phyloP scores from a whole-genome alignment of 2,329 filamentous ascomycete genomes.

The Trichoderma sp. region DNA sequence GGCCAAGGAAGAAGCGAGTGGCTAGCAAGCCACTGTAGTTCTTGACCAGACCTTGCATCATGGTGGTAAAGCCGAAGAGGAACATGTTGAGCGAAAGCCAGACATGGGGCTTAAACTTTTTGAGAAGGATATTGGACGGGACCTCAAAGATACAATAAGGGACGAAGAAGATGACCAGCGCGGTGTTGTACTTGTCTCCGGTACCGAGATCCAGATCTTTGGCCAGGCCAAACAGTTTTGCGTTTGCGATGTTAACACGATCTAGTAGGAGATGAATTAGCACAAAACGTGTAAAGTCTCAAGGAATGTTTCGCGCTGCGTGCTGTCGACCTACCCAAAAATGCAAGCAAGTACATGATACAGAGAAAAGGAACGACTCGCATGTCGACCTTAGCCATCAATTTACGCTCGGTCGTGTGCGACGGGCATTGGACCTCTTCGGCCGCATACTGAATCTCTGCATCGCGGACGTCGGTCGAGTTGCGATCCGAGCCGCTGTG shows the following conservation, averaged over 20 bases:
- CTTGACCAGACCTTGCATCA: slow-evolving; percentile 74
- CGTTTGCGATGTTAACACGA: slow-evolving; percentile 80
- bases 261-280: slow-evolving; percentile 38
- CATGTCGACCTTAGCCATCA: slow-evolving; percentile 71
- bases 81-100: slow-evolving; percentile 86
- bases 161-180: slow-evolving; percentile 79
- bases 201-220: slow-evolving; percentile 59
- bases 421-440: slow-evolving; percentile 45
- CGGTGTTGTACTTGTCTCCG: slow-evolving; percentile 68
- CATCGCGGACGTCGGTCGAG: slow-evolving; percentile 20
- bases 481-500: slow-evolving; percentile 26
- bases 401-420: slow-evolving; percentile 62
- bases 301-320: neutral
- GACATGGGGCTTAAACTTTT: slow-evolving; percentile 61
- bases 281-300: neutral
- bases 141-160: slow-evolving; percentile 75
- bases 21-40: slow-evolving; percentile 77
- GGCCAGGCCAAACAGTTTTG: slow-evolving; percentile 65
- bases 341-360: slow-evolving; percentile 70
- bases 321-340: slow-evolving; percentile 50
- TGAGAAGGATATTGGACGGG: slow-evolving; percentile 67
- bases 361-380: slow-evolving; percentile 72
- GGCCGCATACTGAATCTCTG: neutral
- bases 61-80: slow-evolving; percentile 73
- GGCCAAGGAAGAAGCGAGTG: slow-evolving; percentile 82